phyloP scores from a whole-genome alignment of 495 filamentous ascomycete genomes.

The Aspergillus ostianus region DNA sequence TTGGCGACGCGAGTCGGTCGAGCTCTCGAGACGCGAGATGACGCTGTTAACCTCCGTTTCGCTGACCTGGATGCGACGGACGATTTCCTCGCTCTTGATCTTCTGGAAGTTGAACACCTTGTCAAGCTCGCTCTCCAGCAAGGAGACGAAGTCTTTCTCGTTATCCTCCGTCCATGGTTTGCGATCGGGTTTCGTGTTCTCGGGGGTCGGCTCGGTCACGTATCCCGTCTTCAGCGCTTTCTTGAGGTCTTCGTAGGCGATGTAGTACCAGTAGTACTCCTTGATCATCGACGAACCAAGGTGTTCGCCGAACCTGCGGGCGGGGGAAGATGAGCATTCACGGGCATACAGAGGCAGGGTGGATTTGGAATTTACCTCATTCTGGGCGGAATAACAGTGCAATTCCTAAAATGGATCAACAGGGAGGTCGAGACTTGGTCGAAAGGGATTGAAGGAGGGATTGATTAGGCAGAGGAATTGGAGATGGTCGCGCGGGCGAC shows the following conservation, averaged over 20 bases:
- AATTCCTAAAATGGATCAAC: neutral
- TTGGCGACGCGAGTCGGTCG: slow-evolving; percentile 21
- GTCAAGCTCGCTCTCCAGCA: slow-evolving; percentile 88
- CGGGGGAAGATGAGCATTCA: neutral
- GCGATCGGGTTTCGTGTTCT: slow-evolving; percentile 54
- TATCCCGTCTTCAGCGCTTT: slow-evolving; percentile 74
- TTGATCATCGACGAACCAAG: slow-evolving; percentile 88
- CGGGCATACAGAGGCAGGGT: neutral
- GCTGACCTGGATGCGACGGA: slow-evolving; percentile 77
- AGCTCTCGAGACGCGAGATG: slow-evolving; percentile 62
- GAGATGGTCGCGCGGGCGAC: neutral
- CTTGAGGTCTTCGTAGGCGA: slow-evolving; percentile 94
- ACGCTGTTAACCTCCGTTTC: slow-evolving; percentile 90
- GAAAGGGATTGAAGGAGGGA: neutral
- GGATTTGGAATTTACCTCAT: neutral
- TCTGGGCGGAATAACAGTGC: neutral
- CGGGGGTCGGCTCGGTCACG: slow-evolving; percentile 51
- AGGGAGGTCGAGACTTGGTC: neutral
- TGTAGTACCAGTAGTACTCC: slow-evolving; percentile 96
- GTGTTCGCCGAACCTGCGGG: slow-evolving; percentile 91
- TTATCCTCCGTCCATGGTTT: slow-evolving; percentile 88
- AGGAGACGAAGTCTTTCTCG: slow-evolving; percentile 80
- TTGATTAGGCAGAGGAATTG: neutral
- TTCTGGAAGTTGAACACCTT: slow-evolving; percentile 97
- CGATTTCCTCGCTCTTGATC: slow-evolving; percentile 91